Percentiles rank a stretch among this genome's conserved stretches.
Conservation (phyloP, 2,329 filamentous ascomycete species). For the Ascochyta pisi region DNA sequence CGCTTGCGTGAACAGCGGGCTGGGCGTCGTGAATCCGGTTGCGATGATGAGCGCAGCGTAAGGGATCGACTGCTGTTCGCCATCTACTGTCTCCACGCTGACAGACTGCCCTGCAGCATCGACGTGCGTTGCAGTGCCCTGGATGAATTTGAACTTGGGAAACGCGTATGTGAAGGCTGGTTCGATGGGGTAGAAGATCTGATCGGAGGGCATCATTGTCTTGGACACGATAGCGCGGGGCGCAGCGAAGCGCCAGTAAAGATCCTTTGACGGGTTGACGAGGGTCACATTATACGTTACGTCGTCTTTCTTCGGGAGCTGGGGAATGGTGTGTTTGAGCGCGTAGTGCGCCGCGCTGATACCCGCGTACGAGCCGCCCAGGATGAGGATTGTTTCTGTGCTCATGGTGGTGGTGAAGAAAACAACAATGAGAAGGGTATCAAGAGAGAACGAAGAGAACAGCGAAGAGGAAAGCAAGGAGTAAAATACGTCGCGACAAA, state of each 20-base stretch:
- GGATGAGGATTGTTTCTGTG: slow-evolving; percentile 46
- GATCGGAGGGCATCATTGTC: slow-evolving; percentile 55
- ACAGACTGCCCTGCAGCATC: slow-evolving; percentile 57
- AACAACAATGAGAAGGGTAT: slow-evolving; percentile 11
- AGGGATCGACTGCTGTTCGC: slow-evolving; percentile 45
- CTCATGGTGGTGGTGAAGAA: slow-evolving; percentile 30
- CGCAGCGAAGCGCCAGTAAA: slow-evolving; percentile 62
- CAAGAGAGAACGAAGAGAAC: slow-evolving; percentile 3
- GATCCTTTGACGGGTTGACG: slow-evolving; percentile 61
- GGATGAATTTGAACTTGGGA: slow-evolving; percentile 59
- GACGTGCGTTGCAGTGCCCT: slow-evolving; percentile 58
- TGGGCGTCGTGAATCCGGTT: slow-evolving; percentile 59
- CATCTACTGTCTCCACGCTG: slow-evolving; percentile 41
- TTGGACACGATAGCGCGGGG: slow-evolving; percentile 62
- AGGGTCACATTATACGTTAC: slow-evolving; percentile 61
- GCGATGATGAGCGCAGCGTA: slow-evolving; percentile 64
- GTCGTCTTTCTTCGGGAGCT: slow-evolving; percentile 43
- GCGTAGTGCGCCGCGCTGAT: slow-evolving; percentile 47
- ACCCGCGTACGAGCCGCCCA: slow-evolving; percentile 47
- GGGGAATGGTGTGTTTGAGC: slow-evolving; percentile 45
- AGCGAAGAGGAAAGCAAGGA: slow-evolving; percentile 1
- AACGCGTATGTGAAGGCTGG: slow-evolving; percentile 60
- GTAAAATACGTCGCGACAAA: slow-evolving; percentile 12
- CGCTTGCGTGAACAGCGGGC: slow-evolving; percentile 54
- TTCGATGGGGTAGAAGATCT: slow-evolving; percentile 60